These are phyloP conservation scores for Mycena leptocephala DNA, from an alignment of 768 basidiomycete species.

Conservation along the genomic window DNA sequence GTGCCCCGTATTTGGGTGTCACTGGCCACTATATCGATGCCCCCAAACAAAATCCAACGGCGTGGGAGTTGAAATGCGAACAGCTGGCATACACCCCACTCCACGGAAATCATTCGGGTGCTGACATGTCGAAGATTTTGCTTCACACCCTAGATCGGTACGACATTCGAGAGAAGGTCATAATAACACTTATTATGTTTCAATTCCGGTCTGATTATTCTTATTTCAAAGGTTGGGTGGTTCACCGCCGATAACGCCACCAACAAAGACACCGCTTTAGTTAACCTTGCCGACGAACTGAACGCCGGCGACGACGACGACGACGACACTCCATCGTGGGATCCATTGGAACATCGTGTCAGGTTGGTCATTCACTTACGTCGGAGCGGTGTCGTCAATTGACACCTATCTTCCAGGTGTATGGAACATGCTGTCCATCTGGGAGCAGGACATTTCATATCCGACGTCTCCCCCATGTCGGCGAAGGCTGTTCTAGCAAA, in stretches of 20 bases:
- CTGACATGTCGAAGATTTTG: constrained; percentile 37
- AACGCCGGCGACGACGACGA: constrained; percentile 30
- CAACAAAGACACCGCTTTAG: constrained; percentile 45
- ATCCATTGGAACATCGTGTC: constrained; percentile 37
- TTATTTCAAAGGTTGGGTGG: constrained; percentile 49
- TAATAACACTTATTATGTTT: background rate
- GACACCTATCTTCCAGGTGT: constrained; percentile 38
- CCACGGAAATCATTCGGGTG: constrained; percentile 33
- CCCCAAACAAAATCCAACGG: background rate
- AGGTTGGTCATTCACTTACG: constrained; percentile 36
- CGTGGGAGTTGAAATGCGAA: constrained; percentile 26
- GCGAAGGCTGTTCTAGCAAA: constrained; percentile 5
- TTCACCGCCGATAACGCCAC: constrained; percentile 47
- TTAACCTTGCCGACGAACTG: too few relatives aligned
- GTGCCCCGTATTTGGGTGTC: constrained; percentile 36
- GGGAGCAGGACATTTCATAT: constrained; percentile 45
- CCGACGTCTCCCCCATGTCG: constrained; percentile 38
- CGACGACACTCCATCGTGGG: constrained; percentile 40
- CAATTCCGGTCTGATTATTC: background rate
- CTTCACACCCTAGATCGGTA: constrained; percentile 35
- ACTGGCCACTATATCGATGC: constrained; percentile 38
- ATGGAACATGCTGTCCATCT: constrained; percentile 53
- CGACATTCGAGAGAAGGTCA: constrained; percentile 41
- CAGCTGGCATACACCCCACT: constrained; percentile 28
- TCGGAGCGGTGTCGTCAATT: too few relatives aligned